Percentiles rank a stretch among this genome's conserved stretches.
These are phyloP conservation scores for Sclerospora graminicola DNA, from an alignment of 352 stramenopile genomes.

Conservation along the genomic window DNA sequence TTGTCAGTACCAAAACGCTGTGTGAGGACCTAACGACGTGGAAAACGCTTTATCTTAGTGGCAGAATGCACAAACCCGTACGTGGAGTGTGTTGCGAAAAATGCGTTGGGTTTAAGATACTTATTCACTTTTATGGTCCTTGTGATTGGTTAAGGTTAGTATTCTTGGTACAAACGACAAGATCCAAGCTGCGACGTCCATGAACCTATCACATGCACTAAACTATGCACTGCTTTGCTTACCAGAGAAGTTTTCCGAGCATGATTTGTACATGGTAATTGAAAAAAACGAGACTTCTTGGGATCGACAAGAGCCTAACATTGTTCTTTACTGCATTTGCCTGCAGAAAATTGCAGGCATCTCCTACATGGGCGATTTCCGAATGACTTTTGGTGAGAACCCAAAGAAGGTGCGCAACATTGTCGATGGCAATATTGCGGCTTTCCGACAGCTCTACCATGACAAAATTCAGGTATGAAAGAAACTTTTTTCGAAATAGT, in stretches of 20 bases:
- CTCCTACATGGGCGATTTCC: conserved; percentile 85
- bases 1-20: conserved; percentile 74
- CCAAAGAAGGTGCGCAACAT: conserved; percentile 88
- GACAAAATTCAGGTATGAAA: conserved; percentile 53
- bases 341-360: conserved; percentile 80
- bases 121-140: not conserved
- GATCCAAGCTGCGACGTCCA: conserved; percentile 38
- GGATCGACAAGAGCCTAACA: not conserved
- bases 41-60: conserved; percentile 82
- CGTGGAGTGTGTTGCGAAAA: conserved; percentile 9
- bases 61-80: conserved; percentile 82
- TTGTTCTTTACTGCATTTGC: not conserved
- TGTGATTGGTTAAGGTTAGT: conserved; percentile 30
- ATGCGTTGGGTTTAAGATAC: too few relatives aligned
- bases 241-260: conserved; percentile 70
- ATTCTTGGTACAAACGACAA: conserved; percentile 37
- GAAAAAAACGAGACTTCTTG: not conserved
- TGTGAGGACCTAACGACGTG: conserved; percentile 67
- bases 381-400: conserved; percentile 87
- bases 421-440: conserved; percentile 72
- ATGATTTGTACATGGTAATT: conserved; percentile 75
- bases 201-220: conserved; percentile 64
- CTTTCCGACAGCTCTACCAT: conserved; percentile 66
- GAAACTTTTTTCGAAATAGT: too few relatives aligned
- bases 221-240: conserved; percentile 66